phyloP scores from a whole-genome alignment of 331 rosid species.

The Arachis monticola region DNA sequence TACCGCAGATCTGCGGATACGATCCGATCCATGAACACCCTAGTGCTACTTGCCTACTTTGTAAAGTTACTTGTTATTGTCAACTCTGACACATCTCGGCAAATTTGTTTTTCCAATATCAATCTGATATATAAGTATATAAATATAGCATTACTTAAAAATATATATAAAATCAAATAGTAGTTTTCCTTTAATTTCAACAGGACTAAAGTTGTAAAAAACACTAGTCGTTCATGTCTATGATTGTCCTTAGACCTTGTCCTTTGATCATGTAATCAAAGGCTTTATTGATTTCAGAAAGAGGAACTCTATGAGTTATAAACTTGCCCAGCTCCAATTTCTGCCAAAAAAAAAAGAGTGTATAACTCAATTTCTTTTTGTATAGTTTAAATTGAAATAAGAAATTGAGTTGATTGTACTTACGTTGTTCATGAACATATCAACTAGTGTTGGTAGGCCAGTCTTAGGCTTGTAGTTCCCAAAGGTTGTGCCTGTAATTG shows the following conservation, averaged over 20 bases:
- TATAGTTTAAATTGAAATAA: neutral
- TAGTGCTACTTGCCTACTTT: too few species aligned
- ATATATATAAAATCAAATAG: too few species aligned
- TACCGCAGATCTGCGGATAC: too few species aligned
- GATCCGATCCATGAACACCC: too few species aligned
- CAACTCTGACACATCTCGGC: too few species aligned
- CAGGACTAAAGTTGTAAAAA: neutral
- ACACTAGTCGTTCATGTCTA: conserved; percentile 25
- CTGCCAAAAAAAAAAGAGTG: neutral
- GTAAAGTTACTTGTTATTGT: too few species aligned
- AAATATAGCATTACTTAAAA: too few species aligned
- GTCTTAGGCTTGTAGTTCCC: conserved; percentile 50
- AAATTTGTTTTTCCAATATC: too few species aligned
- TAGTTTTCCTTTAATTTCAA: too few species aligned
- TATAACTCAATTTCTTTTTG: neutral
- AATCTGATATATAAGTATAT: too few species aligned
- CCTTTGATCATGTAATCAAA: conserved; percentile 33
- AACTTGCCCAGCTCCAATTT: conserved; percentile 29
- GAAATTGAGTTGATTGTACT: neutral
- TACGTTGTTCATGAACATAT: conserved; percentile 45
- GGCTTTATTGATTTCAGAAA: conserved; percentile 34
- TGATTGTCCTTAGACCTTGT: conserved; percentile 22
- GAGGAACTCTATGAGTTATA: conserved; percentile 24
- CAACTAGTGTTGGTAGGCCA: conserved; percentile 41
- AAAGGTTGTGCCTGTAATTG: conserved; percentile 34